Conservation (phyloP, 164 flowering plant genomes). For the Hamamelis virginiana region DNA sequence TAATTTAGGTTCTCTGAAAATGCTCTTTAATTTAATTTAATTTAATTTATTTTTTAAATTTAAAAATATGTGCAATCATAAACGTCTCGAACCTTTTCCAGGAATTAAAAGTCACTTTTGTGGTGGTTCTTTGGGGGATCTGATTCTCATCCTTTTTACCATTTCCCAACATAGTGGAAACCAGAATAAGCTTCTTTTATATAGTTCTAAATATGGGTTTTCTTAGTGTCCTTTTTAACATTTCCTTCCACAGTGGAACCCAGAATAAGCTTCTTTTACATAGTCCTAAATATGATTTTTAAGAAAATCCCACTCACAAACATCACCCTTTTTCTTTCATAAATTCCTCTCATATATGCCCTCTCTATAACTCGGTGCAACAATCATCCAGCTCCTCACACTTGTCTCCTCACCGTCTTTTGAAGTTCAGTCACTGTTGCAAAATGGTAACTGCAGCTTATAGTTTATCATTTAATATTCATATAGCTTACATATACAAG, state of each 20-base stretch:
- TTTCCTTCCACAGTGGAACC: constrained; percentile 32
- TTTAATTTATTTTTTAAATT: too few relatives aligned
- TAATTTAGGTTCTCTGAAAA: too few relatives aligned
- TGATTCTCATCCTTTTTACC: constrained; percentile 25
- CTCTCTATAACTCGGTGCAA: background rate
- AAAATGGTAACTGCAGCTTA: background rate
- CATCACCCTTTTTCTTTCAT: background rate
- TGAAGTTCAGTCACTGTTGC: background rate
- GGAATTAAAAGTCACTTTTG: background rate
- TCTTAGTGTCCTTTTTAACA: too few relatives aligned
- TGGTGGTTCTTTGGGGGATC: constrained; percentile 18
- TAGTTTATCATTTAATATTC: background rate
- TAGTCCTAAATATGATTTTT: background rate
- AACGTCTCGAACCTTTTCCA: too few relatives aligned
- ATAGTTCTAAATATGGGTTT: background rate
- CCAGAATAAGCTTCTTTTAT: constrained; percentile 23
- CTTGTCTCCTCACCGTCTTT: background rate
- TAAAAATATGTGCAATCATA: too few relatives aligned
- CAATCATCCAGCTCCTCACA: background rate
- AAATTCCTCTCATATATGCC: constrained; percentile 13
- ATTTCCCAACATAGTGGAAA: constrained; percentile 33
- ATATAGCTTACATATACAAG: background rate
- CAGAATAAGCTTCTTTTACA: constrained; percentile 23
- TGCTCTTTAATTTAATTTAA: too few relatives aligned
- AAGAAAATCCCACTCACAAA: background rate